phyloP scores from a whole-genome alignment of 108 stramenopile species.

The Conticribra weissflogii region DNA sequence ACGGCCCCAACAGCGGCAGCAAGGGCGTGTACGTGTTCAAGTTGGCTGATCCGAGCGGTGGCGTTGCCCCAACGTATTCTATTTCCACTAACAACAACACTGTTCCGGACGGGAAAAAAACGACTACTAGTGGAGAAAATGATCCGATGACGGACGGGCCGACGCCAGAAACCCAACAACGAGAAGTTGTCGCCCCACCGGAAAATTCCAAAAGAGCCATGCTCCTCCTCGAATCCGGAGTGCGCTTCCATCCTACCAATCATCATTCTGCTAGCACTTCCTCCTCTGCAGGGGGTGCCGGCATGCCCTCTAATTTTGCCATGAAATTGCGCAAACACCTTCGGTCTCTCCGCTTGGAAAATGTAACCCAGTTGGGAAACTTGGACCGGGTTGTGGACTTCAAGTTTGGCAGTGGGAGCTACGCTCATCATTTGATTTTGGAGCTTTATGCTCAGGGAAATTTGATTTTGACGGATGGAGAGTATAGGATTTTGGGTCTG shows the following conservation, averaged over 20 bases:
- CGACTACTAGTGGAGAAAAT: constrained; percentile 18
- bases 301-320: constrained; percentile 90
- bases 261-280: constrained; percentile 37
- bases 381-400: constrained; percentile 95
- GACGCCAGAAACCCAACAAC: background rate
- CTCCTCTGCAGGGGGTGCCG: constrained; percentile 14
- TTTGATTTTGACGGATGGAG: constrained; percentile 83
- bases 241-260: constrained; percentile 92
- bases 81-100: constrained; percentile 4
- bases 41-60: constrained; percentile 59
- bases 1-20: constrained; percentile 38
- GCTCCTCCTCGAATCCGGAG: constrained; percentile 92
- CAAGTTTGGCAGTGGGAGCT: constrained; percentile 84
- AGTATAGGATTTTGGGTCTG: constrained; percentile 88
- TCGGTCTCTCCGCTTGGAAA: constrained; percentile 88
- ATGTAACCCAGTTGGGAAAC: constrained; percentile 89
- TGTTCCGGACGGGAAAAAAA: constrained; percentile 6
- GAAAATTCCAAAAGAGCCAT: constrained; percentile 48
- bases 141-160: constrained; percentile 5
- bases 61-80: constrained; percentile 3
- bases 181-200: background rate
- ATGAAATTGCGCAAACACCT: constrained; percentile 97
- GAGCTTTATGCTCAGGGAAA: constrained; percentile 96
- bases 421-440: constrained; percentile 85
- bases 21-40: constrained; percentile 75